These are phyloP conservation scores for Stachybotrys chartarum DNA, from an alignment of 2,329 filamentous ascomycete species.

Conservation along the genomic window DNA sequence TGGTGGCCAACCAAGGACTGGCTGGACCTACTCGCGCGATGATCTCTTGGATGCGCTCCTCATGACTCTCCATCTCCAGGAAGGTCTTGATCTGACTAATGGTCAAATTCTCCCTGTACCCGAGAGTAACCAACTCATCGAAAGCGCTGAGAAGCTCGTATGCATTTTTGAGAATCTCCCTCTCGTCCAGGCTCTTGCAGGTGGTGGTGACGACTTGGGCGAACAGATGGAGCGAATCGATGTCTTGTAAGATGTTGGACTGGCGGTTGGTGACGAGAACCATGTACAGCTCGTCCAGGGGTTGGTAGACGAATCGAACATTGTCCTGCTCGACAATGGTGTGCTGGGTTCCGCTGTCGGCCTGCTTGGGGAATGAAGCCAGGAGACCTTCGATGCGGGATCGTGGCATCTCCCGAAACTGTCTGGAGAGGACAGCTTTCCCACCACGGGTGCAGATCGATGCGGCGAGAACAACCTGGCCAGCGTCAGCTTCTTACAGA, in stretches of 20 bases:
- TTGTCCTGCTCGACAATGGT: slow-evolving; percentile 99
- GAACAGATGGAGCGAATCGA: slow-evolving; percentile 95
- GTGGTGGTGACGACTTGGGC: slow-evolving; percentile 95
- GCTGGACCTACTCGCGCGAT: slow-evolving; percentile 66
- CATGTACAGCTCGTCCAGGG: slow-evolving; percentile 98
- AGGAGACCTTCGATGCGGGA: slow-evolving; percentile 95
- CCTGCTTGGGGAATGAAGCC: slow-evolving; percentile 95
- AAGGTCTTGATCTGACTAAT: slow-evolving; percentile 98
- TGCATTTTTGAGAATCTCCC: slow-evolving; percentile 89
- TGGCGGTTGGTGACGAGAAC: slow-evolving; percentile 98
- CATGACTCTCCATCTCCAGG: slow-evolving; percentile 97
- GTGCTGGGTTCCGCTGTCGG: slow-evolving; percentile 92
- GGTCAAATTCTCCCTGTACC: slow-evolving; percentile 93
- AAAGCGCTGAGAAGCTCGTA: slow-evolving; percentile 96
- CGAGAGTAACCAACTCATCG: slow-evolving; percentile 91
- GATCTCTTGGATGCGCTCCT: slow-evolving; percentile 98
- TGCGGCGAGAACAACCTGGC: slow-evolving; percentile 91
- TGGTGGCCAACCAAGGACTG: too few species aligned
- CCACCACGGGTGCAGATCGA: slow-evolving; percentile 98
- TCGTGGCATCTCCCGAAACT: slow-evolving; percentile 96
- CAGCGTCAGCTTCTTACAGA: slow-evolving; percentile 11
- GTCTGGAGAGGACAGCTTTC: slow-evolving; percentile 94
- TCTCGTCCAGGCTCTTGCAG: slow-evolving; percentile 92
- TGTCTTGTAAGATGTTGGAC: slow-evolving; percentile 98
- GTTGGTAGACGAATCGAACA: slow-evolving; percentile 98